Base-by-base conservation (phyloP, 805 yeast genomes). In the Myxozyma kluyveri region DNA sequence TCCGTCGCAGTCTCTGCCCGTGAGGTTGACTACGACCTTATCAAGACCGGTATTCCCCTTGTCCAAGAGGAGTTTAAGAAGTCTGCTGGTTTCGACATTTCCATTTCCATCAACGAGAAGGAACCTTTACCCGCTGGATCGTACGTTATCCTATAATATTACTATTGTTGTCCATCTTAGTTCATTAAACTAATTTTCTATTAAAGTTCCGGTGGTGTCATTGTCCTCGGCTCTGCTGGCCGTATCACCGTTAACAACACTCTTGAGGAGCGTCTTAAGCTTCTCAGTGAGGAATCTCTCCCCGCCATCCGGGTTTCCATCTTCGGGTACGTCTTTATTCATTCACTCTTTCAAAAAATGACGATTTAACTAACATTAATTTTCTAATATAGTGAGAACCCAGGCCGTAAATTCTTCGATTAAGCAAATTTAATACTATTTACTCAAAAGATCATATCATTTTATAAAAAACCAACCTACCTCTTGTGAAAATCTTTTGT, bases 161-260 rank as follows among this genome's bases (percentile, higher is more conserved):
- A n/a, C n/a, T n/a, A n/a, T n/a, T n/a, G n/a, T n/a, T n/a, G n/a
- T n/a, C n/a, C 24, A 14, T 10, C 32, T 5, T 14, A 18, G 17
- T 6, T 18, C 7, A 12, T 6, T 47, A 26, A 23, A 19, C 29
- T 19, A 21, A 27, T 18, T 36, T 17, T n/a, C n/a, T n/a, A 7
- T 14, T 45, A 4, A 18, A 52, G 61, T 49, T 82, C 91, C 35
- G 99, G 99, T 59, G 99, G 99, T 67, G 88, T 83, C 36, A 70
- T 88, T 42, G 76, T 88, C 43, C 69, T 78, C 50, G 86, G 86
- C 67, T 78, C 79, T 33, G 69, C 79, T 39, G 95, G 95, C 49
- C 88, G 86, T 73, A 89, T 93, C 61, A 90, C 85, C 63, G 88
- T 93, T 50, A 78, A 87, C 72, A 93, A 93, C 75, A 90, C 99